Evolutionary conservation across 2,329 filamentous ascomycete genomes (phyloP).

Genomic region (Curvularia verruculosa): DNA sequence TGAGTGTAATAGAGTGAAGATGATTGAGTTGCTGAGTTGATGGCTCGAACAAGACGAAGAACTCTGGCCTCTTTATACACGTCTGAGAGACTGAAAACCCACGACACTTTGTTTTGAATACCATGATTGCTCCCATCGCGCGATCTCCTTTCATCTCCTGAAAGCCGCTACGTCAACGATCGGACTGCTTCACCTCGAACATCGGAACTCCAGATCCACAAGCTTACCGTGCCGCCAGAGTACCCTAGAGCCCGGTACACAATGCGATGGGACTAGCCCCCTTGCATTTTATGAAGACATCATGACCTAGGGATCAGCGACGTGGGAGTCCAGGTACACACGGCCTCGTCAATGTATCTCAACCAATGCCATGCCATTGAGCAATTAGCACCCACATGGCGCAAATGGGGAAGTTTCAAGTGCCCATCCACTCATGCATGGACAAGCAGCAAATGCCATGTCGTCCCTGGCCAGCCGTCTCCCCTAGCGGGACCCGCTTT

Average conservation of each 20-base stretch:
- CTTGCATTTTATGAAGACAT: constrained; percentile 9
- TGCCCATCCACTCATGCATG: background rate
- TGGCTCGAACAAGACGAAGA: background rate
- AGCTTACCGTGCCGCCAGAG: background rate
- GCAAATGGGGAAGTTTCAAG: constrained; percentile 11
- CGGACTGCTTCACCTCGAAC: background rate
- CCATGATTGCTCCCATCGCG: background rate
- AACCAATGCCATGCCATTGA: background rate
- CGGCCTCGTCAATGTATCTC: background rate
- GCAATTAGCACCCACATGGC: background rate
- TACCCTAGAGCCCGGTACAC: background rate
- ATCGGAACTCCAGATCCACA: background rate
- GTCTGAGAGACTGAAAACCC: background rate
- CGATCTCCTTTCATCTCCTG: constrained; percentile 1
- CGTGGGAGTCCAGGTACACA: background rate
- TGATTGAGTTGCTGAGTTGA: background rate
- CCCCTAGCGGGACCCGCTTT: background rate
- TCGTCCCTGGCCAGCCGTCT: constrained; percentile 1
- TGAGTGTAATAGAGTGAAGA: background rate
- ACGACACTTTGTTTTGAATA: background rate
- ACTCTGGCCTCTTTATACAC: constrained; percentile 9
- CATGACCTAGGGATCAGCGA: background rate
- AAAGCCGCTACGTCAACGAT: constrained; percentile 17
- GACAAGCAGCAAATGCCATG: constrained; percentile 8
- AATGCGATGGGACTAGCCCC: constrained; percentile 1